Evolutionary conservation across 805 yeast species (phyloP), one percentile per base, ranked within the genome.

Genomic region (Ogataea methylovora): DNA sequence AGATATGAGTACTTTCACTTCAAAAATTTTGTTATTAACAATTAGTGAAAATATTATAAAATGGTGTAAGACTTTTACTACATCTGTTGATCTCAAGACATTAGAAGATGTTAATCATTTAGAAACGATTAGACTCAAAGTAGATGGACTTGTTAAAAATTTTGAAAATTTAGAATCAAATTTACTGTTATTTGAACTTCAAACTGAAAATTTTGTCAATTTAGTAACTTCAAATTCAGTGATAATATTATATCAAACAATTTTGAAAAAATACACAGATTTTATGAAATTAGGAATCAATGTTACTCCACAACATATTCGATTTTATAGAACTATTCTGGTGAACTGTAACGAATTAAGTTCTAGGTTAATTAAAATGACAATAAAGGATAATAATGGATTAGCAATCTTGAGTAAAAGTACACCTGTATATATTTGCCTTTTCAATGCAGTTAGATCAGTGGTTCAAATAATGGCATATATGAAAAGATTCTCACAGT

Each of bases 1-100:
- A 15, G 60, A 54, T 33, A 38, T 53, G 15, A 47, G 44, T 23
- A 44, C 53, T 3, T 35, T 43, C 1, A 43, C 56, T 10, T 52
- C 61, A 3, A 43, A 39, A 24, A 42, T 51, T 11, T 38, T 56
- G 21, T 32, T 54, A 18, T 38, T 56, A 27, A 49, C 59, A 1
- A 43, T 56, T 14, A 42, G 55, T 15, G 60, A 56, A 37, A 52
- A 56, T 37, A 46, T 55, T 14, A 44, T 46, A 8, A 52, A 48
- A 41, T 56, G 60, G 60, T 48, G 57, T 37, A 52, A 45, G 35
- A 52, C 48, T 43, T 54, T 56, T 33, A 34, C 52, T 4, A 49
- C 45, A 33, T 39, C 49, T 40, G 57, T 52, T n/a, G 52, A 51
- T 23, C 35, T 48, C 18, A 48, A 46, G 11, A 41, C 55, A 12